These are phyloP conservation scores for Logfia minima DNA, from an alignment of 129 eudicot species.

Conservation along the genomic window DNA sequence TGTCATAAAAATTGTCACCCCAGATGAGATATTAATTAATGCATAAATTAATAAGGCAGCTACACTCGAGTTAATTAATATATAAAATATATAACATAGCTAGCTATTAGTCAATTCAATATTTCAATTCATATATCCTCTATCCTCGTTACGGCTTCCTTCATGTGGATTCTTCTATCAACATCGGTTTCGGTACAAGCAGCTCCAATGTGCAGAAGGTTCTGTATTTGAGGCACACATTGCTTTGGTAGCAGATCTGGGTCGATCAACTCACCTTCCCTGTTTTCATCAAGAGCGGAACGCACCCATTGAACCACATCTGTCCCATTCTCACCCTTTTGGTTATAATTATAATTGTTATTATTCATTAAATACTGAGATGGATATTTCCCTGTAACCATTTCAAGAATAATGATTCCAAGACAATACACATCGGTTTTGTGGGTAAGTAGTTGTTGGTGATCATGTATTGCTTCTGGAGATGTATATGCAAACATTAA, in stretches of 20 bases:
- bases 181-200: conserved; percentile 53
- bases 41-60: not conserved
- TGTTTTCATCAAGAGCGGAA: conserved; percentile 46
- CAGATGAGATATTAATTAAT: not conserved
- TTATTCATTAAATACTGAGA: conserved; percentile 58
- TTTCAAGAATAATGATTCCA: conserved; percentile 43
- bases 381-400: conserved; percentile 73
- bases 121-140: conserved; percentile 39
- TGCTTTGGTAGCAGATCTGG: conserved; percentile 41
- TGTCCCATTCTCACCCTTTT: conserved; percentile 53
- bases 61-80: not conserved
- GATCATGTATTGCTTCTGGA: conserved; percentile 54
- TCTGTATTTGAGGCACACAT: conserved; percentile 43
- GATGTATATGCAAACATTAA: conserved; percentile 50
- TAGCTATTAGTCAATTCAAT: not conserved
- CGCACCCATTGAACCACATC: conserved; percentile 72
- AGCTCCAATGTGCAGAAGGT: conserved; percentile 58
- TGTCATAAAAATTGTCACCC: no score
- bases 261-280: conserved; percentile 53
- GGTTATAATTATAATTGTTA: not conserved
- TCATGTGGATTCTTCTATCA: conserved; percentile 49
- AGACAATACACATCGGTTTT: conserved; percentile 67
- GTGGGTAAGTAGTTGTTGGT: conserved; percentile 35
- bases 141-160: conserved; percentile 61
- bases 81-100: not conserved